Base-by-base conservation (phyloP, 768 basidiomycete genomes). In the Cystobasidium tubakii region DNA sequence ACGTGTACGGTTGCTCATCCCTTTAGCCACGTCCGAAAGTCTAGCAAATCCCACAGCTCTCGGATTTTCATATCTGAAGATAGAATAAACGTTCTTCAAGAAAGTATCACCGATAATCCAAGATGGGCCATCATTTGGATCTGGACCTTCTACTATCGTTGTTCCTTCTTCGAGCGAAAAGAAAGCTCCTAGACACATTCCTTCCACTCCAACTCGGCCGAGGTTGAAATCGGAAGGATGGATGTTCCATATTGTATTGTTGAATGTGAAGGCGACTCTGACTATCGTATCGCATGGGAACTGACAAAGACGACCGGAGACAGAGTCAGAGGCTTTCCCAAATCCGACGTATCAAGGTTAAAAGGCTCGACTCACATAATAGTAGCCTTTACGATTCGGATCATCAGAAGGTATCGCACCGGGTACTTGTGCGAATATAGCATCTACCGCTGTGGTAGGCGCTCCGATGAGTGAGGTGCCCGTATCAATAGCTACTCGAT, bases 401-500 rank as follows among this genome's bases (percentile, higher is more conserved):
- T 75, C 75, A 21, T 60, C 62, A 25, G 50, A 19, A 7, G 62
- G 62, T 46, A 12, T 74, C 0, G 90, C 85, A 7, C 87, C 88
- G 0, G 89, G 87, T 55, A 99, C 92, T 74, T 88, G 86, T 0
- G 85, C 83, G 77, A 87, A 97, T 10, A 98, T 82, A 21, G 80
- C 81, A 1, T 84, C 79, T 31, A 95, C 86, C 64, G 82, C 83
- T 15, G 79, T 79, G 0, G 85, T 1, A 0, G 96, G 94, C 0
- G 91, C 95, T 7, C 91, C 93, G 46, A 98, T 86, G 46, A 97
- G 86, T 1, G 96, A 97, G 0, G 96, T 98, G 67, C 95, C 96
- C 1, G 94, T 97, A 79, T 99, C 96, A 74, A 98, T 96, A 17
- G 92, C 96, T 2, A 89, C 87, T 73, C 85, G 86, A 0, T 88